A percentile compares a stretch with the other conserved stretches of the same genome.
These are phyloP conservation scores for Macrocybe sp. DNA, from an alignment of 1,284 basidiomycete species.

Conservation along the genomic window DNA sequence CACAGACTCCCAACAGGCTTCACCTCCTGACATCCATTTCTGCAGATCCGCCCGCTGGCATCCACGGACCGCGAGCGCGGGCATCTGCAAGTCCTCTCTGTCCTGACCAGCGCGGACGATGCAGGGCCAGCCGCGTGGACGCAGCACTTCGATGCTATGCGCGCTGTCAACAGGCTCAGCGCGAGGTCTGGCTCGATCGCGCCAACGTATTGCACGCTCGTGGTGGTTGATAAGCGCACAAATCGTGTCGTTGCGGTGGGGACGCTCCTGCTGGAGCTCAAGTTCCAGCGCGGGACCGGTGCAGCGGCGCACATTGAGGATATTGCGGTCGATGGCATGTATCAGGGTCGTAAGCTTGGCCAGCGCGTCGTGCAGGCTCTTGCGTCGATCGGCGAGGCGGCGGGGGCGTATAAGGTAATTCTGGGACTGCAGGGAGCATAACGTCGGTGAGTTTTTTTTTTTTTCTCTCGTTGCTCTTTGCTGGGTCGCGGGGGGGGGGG, in stretches of 20 bases:
- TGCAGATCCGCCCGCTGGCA: not conserved
- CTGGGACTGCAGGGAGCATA: not conserved
- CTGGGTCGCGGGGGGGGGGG: not conserved
- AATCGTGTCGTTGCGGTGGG: not conserved
- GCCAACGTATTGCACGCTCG: not conserved
- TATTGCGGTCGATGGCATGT: not conserved
- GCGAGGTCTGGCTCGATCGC: too few species aligned
- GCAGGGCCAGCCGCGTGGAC: not conserved
- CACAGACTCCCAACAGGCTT: not conserved
- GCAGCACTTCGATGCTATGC: not conserved
- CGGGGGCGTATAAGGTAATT: not conserved
- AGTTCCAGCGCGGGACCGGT: slow-evolving; percentile 1
- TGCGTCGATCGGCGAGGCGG: not conserved
- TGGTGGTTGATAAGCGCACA: not conserved
- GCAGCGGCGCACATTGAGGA: not conserved
- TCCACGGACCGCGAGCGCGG: not conserved
- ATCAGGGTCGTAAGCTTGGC: not conserved
- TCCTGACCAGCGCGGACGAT: not conserved
- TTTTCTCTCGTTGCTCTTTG: not conserved
- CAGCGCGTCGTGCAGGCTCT: not conserved
- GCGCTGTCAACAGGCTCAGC: not conserved
- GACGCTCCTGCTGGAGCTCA: slow-evolving; percentile 1
- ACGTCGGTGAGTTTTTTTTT: not conserved
- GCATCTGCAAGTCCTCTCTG: not conserved
- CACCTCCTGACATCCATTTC: too few species aligned